Evolutionary conservation across 352 stramenopile genomes (phyloP), one percentile per base, ranked within the genome.

Genomic region (Pythium brachiatum): DNA sequence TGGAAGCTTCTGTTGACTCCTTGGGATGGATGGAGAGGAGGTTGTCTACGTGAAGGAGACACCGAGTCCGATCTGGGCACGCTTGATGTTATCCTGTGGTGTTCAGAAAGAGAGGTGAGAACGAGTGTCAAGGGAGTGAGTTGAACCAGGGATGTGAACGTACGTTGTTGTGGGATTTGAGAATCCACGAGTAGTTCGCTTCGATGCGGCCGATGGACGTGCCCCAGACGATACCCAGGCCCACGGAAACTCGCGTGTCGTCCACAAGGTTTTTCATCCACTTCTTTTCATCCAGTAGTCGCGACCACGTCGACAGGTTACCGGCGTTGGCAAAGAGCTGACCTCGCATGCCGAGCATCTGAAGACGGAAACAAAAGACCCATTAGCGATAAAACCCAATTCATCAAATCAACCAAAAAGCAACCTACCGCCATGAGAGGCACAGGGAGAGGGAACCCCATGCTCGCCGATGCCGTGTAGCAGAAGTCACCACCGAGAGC

Each of bases 151-250:
- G n/a, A n/a, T n/a, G n/a, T n/a, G n/a, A n/a, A 72, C 85, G 62
- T 87, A 95, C 86, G 60, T 92, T 75, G 18, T 74, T 61, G 56
- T 92, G 74, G 26, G 87, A 78, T 70, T 92, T 94, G 55, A 96
- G 72, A 53, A 96, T 89, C 83, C 87, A 96, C 73, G 87, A 96
- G 63, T 96, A 96, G 72, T 95, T 96, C 60, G 88, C 88, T 81
- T 96, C 88, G 56, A 96, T 86, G 50, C 88, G 87, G 23, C 88
- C 88, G 58, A 96, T 85, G 38, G 76, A 78, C 25, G 88, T 95
- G 57, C 83, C 86, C 76, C 88, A 93, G 57, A 96, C 88, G 64
- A 97, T 76, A 6, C 89, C 91, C 55, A 95, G 62, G 27, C 91
- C 91, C 11, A 96, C 79, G 7, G 90, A 85, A 31, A 94, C 77